phyloP scores from a whole-genome alignment of 495 filamentous ascomycete genomes.

The Aspergillus conjunctus region DNA sequence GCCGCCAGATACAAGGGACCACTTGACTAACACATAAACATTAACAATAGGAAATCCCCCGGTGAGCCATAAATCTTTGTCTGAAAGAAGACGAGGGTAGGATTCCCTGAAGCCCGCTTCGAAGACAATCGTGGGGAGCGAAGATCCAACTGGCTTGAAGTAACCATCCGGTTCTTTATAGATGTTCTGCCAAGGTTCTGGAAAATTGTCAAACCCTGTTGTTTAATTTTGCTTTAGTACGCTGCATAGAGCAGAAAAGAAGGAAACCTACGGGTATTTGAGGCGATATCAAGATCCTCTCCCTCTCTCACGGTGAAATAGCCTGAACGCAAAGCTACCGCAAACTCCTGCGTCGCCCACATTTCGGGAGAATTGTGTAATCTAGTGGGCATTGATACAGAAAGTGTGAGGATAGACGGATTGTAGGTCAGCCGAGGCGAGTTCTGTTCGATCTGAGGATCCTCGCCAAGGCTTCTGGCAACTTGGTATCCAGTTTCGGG shows the following conservation, averaged over 20 bases:
- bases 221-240: not conserved
- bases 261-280: not conserved
- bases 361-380: conserved; percentile 4
- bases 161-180: not conserved
- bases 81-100: not conserved
- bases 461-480: not conserved
- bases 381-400: not conserved
- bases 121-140: not conserved
- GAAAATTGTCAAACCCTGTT: conserved; percentile 5
- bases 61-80: not conserved
- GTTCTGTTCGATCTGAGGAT: not conserved
- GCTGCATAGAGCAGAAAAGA: not conserved
- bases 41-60: not conserved
- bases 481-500: not conserved
- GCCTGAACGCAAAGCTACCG: not conserved
- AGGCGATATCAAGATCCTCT: not conserved
- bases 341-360: not conserved
- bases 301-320: not conserved
- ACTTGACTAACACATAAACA: conserved; percentile 3
- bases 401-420: not conserved
- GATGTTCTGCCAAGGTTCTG: not conserved
- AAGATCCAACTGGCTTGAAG: not conserved
- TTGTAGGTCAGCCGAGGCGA: not conserved
- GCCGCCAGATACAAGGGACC: not conserved
- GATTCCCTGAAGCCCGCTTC: not conserved